Base-by-base conservation (phyloP, 169 alveolate genomes). In the Perkinsus chesapeaki region DNA sequence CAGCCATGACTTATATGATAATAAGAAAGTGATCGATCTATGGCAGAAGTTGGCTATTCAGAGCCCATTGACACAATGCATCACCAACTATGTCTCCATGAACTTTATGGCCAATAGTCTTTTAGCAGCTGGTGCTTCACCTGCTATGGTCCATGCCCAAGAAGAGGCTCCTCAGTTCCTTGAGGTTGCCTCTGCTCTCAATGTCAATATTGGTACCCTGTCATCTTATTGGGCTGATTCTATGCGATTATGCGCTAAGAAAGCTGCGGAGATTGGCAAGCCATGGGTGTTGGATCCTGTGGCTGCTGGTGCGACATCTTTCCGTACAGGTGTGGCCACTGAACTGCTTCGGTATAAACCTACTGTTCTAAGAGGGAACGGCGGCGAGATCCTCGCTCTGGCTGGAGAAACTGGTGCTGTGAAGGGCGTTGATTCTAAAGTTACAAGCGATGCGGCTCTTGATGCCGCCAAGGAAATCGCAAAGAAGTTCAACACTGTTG, bases 351-450 rank as follows among this genome's bases (percentile, higher is more conserved):
- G 43, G 10, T 82, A 82, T 39, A 39, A 36, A 23, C 43, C 92
- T 16, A n/a, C 39, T 19, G 27, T 91, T 0, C 9, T 91, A 38
- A 91, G 47, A 39, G 92, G 92, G 60, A 91, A 91, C 39, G 92
- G 92, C 38, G 92, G 92, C 0, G 92, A 91, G 92, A 91, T 91
- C 72, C 38, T 39, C 20, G 92, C 92, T 37, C 92, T 91, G 36
- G 92, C 92, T 39, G 92, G 92, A 38, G 47, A 31, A 34, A 60
- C 82, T 1, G 92, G 39, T 3, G 60, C 39, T 3, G 60, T 39
- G 92, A 91, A 39, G 92, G 92, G 92, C 38, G 92, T 91, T 39
- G 92, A 91, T 39, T 91, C 92, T 7, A 37, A 27, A 0, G 72
- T 60, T 1, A 34, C 37, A 27, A 60, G 82, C 82, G 82, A 60